Percentiles rank a stretch among this genome's conserved stretches.
Conservation (phyloP, 805 yeast genomes). For the Ogataea corticis region DNA sequence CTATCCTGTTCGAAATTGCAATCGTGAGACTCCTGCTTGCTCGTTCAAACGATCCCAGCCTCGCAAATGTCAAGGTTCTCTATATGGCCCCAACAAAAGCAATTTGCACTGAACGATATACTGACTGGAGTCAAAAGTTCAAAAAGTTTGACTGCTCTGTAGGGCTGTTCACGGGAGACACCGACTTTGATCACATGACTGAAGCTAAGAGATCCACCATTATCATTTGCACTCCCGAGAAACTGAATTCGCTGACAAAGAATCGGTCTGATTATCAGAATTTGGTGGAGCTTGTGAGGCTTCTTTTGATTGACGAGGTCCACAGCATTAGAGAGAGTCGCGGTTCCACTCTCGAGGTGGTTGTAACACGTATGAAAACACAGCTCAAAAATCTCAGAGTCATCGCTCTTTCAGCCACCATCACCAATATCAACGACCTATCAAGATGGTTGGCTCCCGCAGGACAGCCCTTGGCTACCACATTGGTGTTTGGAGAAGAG, state of each 20-base stretch:
- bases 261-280: slow-evolving; percentile 46
- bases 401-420: slow-evolving; percentile 52
- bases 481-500: slow-evolving; percentile 46
- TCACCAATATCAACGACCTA: slow-evolving; percentile 51
- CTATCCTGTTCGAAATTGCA: slow-evolving; percentile 55
- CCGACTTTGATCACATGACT: slow-evolving; percentile 43
- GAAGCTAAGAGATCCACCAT: slow-evolving; percentile 42
- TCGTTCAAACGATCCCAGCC: no score
- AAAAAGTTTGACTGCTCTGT: slow-evolving; percentile 39
- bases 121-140: slow-evolving; percentile 48
- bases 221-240: slow-evolving; percentile 62
- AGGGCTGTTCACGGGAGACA: slow-evolving; percentile 57
- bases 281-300: slow-evolving; percentile 42
- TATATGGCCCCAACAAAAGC: slow-evolving; percentile 66
- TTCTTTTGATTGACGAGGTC: slow-evolving; percentile 50
- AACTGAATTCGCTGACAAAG: slow-evolving; percentile 59
- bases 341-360: slow-evolving; percentile 51
- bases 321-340: slow-evolving; percentile 47
- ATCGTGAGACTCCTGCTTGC: slow-evolving; percentile 32
- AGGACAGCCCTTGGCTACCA: slow-evolving; percentile 31
- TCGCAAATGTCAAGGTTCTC: slow-evolving; percentile 33
- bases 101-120: slow-evolving; percentile 49
- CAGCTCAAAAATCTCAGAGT: slow-evolving; percentile 40
- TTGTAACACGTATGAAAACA: slow-evolving; percentile 47
- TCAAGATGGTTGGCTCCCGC: slow-evolving; percentile 41